Base-by-base conservation (phyloP, 768 basidiomycete species). In the Termitomyces sp. region DNA sequence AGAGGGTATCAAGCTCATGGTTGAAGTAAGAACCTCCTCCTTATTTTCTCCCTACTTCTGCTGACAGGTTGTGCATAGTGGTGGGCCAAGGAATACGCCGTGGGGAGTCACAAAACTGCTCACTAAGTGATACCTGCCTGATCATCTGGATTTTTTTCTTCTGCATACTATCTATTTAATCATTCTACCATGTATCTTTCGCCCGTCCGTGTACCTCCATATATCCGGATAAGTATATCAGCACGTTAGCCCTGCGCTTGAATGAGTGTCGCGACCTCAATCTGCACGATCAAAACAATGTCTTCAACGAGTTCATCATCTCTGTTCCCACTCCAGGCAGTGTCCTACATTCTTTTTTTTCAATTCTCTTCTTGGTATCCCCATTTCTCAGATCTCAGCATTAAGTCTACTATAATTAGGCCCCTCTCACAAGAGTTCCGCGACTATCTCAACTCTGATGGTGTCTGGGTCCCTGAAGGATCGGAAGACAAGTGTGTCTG, bases 281-380 rank as follows among this genome's bases (percentile, higher is more conserved):
- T 33, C 12, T 37, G 16, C 22, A 36, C 36, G 31, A 57, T 57
- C 47, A 48, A 24, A 39, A 49, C 47, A 54, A 63, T 63, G 59
- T 55, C 56, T 63, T 58, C 45, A 50, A 42, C 33, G 9, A 41
- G 46, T 37, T 39, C 58, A 48, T 20, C 61, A 18, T 54, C 69
- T 18, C 63, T 79, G 45, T 91, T 89, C 68, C 91, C 89, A 18
- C 41, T 65, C 2, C 72, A 80, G 34, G 78, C 80, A 2, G 69
- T 73, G 16, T 68, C 75, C 5, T 82, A 86, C 66, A 76, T 93
- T 56, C 76, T 88, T 13, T 75, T 82, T 4, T 94, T 91, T 68
- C 91, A 93, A 57, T 90, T 91, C 65, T 93, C 92, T 1, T 82
- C 83, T 2, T 95, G 94, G 94, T 93, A 93, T 66, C 84, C 91